Base-by-base conservation (phyloP, 2,329 filamentous ascomycete species). In the Rhynchosporium agropyri region DNA sequence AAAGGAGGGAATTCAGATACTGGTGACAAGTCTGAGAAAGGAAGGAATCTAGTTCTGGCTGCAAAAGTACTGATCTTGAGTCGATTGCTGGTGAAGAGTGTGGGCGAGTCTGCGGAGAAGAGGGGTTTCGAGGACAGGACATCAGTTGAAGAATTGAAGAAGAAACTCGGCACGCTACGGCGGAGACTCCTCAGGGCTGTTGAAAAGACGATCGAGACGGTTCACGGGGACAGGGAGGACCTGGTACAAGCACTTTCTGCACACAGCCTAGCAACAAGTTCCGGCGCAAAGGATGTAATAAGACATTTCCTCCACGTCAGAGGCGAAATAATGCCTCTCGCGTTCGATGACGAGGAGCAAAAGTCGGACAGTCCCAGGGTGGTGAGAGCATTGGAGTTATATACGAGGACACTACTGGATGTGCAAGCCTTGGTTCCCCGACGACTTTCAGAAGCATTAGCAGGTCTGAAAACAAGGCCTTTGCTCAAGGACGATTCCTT, bases 191-290 rank as follows among this genome's bases (percentile, higher is more conserved):
- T 90, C 45, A 81, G 83, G 57, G 84, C 85, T 15, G 85, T 96
- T 29, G 86, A 93, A 58, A 89, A 85, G 68, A 80, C 91, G 4
- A 75, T 96, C 59, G 82, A 84, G 67, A 84, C 83, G 54, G 83
- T 88, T 31, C 68, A 81, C 68, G 72, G 80, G 65, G 68, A 81
- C 28, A 73, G 75, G 42, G 76, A 79, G 3, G 76, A 74, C 38
- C 81, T 95, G 15, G 79, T 94, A 12, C 88, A 91, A 69, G 87
- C 89, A 0, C 81, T 97, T 68, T 90, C 88, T 61, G 92, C 93
- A 0, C 93, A 92, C 74, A 92, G 91, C 65, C 80, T 98, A 57
- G 86, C 88, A 1, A 92, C 89, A 3, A 96, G 86, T 71, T 92
- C 89, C 0, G 90, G 92, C 0, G 87, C 91, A 0, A 87, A 84